These are phyloP conservation scores for Chaetomium tenue DNA, from an alignment of 495 filamentous ascomycete genomes.

Conservation along the genomic window DNA sequence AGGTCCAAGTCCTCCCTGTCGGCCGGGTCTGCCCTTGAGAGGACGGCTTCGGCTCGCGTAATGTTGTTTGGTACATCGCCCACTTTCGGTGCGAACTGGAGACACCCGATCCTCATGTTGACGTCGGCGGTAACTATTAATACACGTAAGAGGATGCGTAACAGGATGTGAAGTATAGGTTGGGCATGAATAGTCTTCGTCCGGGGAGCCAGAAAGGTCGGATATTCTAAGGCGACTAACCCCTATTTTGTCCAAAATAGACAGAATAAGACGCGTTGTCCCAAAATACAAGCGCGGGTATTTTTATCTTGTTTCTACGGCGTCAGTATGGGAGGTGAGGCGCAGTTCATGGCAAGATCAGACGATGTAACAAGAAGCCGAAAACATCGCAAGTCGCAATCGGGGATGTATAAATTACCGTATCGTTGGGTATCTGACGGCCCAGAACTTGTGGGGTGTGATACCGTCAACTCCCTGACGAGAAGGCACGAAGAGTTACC, in stretches of 20 bases:
- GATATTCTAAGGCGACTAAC: not conserved
- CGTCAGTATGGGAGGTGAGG: not conserved
- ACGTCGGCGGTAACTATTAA: not conserved
- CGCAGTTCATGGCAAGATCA: constrained; percentile 7
- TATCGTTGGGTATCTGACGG: not conserved
- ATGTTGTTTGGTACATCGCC: constrained; percentile 78
- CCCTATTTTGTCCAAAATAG: not conserved
- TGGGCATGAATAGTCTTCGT: not conserved
- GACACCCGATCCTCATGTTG: constrained; percentile 72
- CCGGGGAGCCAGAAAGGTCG: too few species aligned
- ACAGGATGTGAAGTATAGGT: too few species aligned
- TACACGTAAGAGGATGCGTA: not conserved
- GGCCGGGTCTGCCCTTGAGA: constrained; percentile 54
- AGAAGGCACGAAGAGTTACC: too few species aligned
- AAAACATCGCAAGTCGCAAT: not conserved
- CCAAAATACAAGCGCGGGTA: constrained; percentile 16
- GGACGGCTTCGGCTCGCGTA: constrained; percentile 65
- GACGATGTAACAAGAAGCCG: constrained; percentile 1
- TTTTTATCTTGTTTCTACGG: constrained; percentile 5
- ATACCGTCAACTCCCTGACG: too few species aligned
- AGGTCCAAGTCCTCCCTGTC: constrained; percentile 63
- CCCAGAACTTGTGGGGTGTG: too few species aligned
- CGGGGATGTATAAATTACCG: not conserved
- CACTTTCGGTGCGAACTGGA: constrained; percentile 75
- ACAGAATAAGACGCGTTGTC: not conserved